Conservation (phyloP, 192 early-diverging fungal species). For the Gigaspora rosea region DNA sequence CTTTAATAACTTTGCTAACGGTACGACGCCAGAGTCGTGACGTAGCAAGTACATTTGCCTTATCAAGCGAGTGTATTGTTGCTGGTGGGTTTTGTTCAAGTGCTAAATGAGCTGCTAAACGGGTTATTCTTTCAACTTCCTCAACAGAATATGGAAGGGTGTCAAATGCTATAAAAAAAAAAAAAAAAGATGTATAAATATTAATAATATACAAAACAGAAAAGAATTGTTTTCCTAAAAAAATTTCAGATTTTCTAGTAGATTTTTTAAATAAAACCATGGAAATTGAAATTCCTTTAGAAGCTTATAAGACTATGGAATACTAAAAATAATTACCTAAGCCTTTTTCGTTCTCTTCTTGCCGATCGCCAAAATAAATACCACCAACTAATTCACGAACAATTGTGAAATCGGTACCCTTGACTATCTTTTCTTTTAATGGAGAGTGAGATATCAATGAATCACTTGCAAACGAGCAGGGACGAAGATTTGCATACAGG, state of each 20-base stretch:
- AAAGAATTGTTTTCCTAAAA: too few species aligned
- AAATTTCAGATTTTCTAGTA: too few species aligned
- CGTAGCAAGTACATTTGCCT: constrained; percentile 97
- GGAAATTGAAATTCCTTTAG: too few species aligned
- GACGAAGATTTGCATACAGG: constrained; percentile 96
- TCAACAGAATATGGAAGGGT: constrained; percentile 90
- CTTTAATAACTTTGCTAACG: constrained; percentile 84
- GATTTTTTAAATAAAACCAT: too few species aligned
- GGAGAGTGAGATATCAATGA: constrained; percentile 83
- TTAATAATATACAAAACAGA: not conserved
- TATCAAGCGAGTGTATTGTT: constrained; percentile 96
- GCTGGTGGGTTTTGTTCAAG: constrained; percentile 75
- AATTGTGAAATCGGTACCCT: constrained; percentile 90
- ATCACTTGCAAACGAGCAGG: constrained; percentile 88
- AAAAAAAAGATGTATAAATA: not conserved
- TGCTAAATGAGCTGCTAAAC: constrained; percentile 86
- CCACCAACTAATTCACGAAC: constrained; percentile 96
- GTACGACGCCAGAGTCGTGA: constrained; percentile 96
- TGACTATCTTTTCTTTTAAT: constrained; percentile 86
- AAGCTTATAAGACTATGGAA: too few species aligned
- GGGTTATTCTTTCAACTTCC: constrained; percentile 95
- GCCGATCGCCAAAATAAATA: constrained; percentile 94
- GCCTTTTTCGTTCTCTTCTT: constrained; percentile 71
- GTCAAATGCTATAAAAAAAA: constrained; percentile 71
- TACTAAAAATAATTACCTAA: constrained; percentile 48